Evolutionary conservation across 2,329 filamentous ascomycete genomes (phyloP).

Genomic region (Aspergillus fischeri): DNA sequence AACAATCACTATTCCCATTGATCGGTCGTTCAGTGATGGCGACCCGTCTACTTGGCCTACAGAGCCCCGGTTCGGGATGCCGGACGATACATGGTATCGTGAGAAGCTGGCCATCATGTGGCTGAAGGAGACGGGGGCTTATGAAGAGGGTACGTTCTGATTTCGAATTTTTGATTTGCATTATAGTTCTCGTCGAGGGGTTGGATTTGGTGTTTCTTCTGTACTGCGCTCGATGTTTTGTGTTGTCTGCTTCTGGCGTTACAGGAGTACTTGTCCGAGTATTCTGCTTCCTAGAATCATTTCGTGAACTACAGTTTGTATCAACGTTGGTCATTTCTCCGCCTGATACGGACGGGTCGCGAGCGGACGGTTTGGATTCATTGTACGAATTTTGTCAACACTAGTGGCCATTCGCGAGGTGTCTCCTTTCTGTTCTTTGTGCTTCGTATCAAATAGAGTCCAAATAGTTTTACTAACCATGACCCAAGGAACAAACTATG

Average conservation of each 20-base stretch:
- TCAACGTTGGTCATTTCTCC: neutral
- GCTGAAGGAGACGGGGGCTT: conserved; percentile 43
- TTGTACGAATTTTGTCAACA: neutral
- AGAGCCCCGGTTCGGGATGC: conserved; percentile 27
- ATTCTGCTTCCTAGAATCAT: neutral
- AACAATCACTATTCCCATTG: conserved; percentile 29
- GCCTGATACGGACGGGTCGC: neutral
- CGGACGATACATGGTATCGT: conserved; percentile 44
- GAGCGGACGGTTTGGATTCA: neutral
- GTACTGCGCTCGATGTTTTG: neutral
- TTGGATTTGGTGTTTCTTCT: neutral
- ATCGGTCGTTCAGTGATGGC: conserved; percentile 38
- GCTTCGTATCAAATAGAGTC: neutral
- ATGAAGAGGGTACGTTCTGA: conserved; percentile 29
- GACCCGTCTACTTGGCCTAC: conserved; percentile 34
- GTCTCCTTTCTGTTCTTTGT: neutral
- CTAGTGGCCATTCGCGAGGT: neutral
- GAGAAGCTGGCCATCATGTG: conserved; percentile 46
- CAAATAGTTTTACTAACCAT: neutral
- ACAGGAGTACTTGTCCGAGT: neutral
- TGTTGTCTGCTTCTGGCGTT: neutral
- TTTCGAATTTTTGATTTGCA: neutral
- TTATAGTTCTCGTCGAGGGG: neutral
- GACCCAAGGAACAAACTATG: conserved; percentile 43
- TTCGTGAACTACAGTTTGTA: neutral